Evolutionary conservation across 1,284 basidiomycete genomes (phyloP).

Genomic region (Sutorius eximius): DNA sequence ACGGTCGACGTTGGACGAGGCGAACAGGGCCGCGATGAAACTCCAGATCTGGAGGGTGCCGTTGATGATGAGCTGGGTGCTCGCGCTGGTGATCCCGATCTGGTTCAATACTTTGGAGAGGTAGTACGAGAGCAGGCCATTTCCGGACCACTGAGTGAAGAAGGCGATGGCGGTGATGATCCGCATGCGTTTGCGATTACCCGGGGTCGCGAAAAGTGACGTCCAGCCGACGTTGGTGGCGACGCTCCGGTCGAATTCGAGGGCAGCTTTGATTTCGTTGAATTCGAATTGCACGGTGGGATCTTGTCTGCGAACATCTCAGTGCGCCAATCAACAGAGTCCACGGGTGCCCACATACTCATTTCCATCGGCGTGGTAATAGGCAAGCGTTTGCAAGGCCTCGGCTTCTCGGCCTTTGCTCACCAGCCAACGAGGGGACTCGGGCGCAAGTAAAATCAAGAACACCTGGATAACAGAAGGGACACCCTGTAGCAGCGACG

Average conservation of each 20-base stretch:
- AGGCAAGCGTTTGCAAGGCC: slow-evolving; percentile 64
- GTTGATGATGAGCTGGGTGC: slow-evolving; percentile 68
- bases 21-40: slow-evolving; percentile 56
- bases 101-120: slow-evolving; percentile 68
- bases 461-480: slow-evolving; percentile 64
- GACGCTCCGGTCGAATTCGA: slow-evolving; percentile 60
- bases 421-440: slow-evolving; percentile 72
- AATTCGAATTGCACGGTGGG: slow-evolving; percentile 73
- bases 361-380: slow-evolving; percentile 76
- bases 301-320: slow-evolving; percentile 65
- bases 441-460: slow-evolving; percentile 63
- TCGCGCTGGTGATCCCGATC: slow-evolving; percentile 65
- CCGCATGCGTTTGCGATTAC: slow-evolving; percentile 69
- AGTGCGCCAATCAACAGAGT: background rate
- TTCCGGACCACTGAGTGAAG: slow-evolving; percentile 77
- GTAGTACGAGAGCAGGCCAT: slow-evolving; percentile 77
- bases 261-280: slow-evolving; percentile 76
- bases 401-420: slow-evolving; percentile 63
- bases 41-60: slow-evolving; percentile 78
- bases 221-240: slow-evolving; percentile 61
- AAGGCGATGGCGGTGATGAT: slow-evolving; percentile 71
- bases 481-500: slow-evolving; percentile 64
- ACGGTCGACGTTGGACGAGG: slow-evolving; percentile 57
- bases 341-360: slow-evolving; percentile 42
- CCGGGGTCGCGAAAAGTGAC: slow-evolving; percentile 55